Evolutionary conservation across 1,284 basidiomycete genomes (phyloP), one percentile per base, ranked within the genome.

Genomic region (Rhodotorula sp.): DNA sequence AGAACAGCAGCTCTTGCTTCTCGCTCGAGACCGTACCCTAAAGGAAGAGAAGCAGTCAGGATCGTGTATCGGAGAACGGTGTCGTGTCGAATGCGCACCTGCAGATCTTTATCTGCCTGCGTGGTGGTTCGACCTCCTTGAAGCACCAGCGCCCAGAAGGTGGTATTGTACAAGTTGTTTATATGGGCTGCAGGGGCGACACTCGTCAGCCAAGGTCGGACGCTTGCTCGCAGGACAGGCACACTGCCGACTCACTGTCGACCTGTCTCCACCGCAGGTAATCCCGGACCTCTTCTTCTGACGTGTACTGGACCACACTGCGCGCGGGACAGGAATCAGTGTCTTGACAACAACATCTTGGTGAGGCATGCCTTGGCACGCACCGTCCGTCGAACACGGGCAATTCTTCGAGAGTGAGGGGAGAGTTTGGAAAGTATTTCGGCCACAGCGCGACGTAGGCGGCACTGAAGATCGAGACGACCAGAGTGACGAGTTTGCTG

Each of bases 141-240:
- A 57, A 91, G 88, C 0, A 98, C 88, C 15, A 99, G 85, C 0
- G 94, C 91, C 97, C 96, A 99, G 81, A 98, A 99, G 0, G 85
- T 85, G 0, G 97, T 98, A 79, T 99, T 99, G 84, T 99, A 96
- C 31, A 99, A 84, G 80, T 98, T 99, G 81, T 99, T 99, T 81
- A 99, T 92, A 81, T 99, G 97, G 0, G 97, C 94, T 97, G 79
- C 10, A 21, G 46, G 71, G 49, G 68, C 29, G 70, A 15, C 12
- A 21, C 12, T 23, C n/a, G 12, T 29, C 3, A 1, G 15, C 0
- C 2, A 14, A 12, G 6, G 8, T 14, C 21, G 31, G 68, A 72
- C 8, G 52, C 16, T 14, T 75, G 71, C 64, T 10, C 20, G 20
- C 16, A 56, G 57, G n/a, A 47, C 61, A 6, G 26, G 10, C 26